Evolutionary conservation across 371 early-diverging fungal genomes (phyloP), one percentile per base, ranked within the genome.

Genomic region (Mortierella sp.): DNA sequence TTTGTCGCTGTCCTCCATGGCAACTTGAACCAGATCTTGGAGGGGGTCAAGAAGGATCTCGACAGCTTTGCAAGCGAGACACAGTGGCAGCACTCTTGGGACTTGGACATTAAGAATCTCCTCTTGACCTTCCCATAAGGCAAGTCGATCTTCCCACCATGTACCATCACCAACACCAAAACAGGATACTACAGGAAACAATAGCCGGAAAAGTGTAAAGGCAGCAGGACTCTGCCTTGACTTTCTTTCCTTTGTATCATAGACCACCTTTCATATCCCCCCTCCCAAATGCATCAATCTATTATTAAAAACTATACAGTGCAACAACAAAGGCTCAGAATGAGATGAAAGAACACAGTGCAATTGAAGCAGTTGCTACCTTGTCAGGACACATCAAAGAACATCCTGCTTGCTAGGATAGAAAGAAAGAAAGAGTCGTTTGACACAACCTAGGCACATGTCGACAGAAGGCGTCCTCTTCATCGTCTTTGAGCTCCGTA

Each of bases 121-220:
- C 52, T 85, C 58, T 72, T 85, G 78, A 85, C 82, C 38, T 85
- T 85, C 86, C 86, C 86, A 74, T 85, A 82, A 77, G 47, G 14
- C 9, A 19, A 38, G 16, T 45, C 11, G 0, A 4, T 13, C 11
- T n/a, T n/a, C 38, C 6, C 31, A 34, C 16, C 34, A 48, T 47
- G 34, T 42, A 71, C 1, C 48, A 60, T 8, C 50, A 24, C 47
- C 63, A 13, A 3, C 50, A 50, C 50, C 50, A 13, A 5, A 26
- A 75, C 78, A 78, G 75, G 75, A 63, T 63, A 63, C 63, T 63
- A 19, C 63, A 34, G 63, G 63, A 63, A 58, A 63, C 63, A 63
- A 60, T 52, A 60, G 16, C 19, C 34, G 42, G 28, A n/a, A 10
- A 52, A 54, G 52, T 50, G 73, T 31, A 38, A 26, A 72, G 72